Evolutionary conservation across 2,329 filamentous ascomycete species (phyloP).

Genomic region (Aspergillus amoenus): DNA sequence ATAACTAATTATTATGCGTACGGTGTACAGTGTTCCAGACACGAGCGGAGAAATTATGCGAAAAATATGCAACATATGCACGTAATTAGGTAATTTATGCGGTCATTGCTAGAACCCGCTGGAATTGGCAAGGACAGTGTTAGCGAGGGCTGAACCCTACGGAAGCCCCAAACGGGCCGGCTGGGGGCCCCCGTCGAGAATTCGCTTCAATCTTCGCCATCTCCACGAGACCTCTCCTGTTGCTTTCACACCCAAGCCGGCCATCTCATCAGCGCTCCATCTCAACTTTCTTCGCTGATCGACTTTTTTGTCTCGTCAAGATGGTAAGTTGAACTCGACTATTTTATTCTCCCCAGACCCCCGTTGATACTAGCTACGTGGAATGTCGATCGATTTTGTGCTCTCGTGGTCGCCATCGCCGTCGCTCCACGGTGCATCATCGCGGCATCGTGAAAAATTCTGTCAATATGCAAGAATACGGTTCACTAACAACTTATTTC

Average conservation of each 20-base stretch:
- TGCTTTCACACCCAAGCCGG: constrained; percentile 36
- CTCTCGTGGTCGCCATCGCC: constrained; percentile 12
- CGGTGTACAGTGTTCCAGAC: background rate
- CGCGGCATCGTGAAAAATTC: constrained; percentile 3
- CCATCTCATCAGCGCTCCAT: constrained; percentile 43
- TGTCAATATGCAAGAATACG: background rate
- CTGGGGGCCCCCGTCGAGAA: constrained; percentile 27
- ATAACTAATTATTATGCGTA: background rate
- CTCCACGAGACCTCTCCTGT: constrained; percentile 34
- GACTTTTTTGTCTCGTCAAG: constrained; percentile 41
- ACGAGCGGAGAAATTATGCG: background rate
- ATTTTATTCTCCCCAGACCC: constrained; percentile 8
- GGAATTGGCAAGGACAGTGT: constrained; percentile 23
- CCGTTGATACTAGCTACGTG: background rate
- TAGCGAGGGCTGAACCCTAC: constrained; percentile 44
- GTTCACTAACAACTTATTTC: constrained; percentile 19
- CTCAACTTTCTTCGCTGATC: constrained; percentile 42
- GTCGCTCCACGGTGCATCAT: background rate
- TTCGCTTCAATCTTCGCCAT: constrained; percentile 37
- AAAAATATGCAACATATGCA: background rate
- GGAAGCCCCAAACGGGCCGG: constrained; percentile 25
- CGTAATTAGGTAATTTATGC: background rate
- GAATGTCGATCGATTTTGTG: background rate
- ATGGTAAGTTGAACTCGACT: constrained; percentile 36
- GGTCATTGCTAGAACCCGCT: constrained; percentile 1